Conservation (phyloP, 345 rosid species). For the Hypericum androsaemum region DNA sequence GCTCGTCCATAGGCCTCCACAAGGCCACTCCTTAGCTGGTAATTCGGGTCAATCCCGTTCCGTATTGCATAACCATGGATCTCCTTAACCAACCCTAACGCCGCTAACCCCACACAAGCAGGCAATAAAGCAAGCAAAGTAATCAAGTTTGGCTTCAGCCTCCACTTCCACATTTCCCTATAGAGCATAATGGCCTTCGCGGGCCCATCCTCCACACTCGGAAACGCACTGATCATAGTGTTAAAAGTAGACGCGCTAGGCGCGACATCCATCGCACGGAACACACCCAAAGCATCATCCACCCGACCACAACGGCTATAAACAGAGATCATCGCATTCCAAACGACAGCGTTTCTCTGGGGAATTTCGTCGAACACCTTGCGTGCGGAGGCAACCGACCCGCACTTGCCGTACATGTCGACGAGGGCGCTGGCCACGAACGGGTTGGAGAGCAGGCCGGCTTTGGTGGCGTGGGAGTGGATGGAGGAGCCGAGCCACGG, state of each 20-base stretch:
- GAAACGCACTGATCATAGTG: constrained; percentile 35
- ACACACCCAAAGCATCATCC: constrained; percentile 29
- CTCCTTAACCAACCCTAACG: constrained; percentile 36
- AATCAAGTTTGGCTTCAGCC: constrained; percentile 44
- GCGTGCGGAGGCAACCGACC: constrained; percentile 33
- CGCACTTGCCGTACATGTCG: constrained; percentile 45
- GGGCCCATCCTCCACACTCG: constrained; percentile 34
- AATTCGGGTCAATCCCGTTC: constrained; percentile 33
- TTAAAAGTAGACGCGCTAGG: constrained; percentile 47
- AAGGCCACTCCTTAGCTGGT: constrained; percentile 41
- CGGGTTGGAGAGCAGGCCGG: constrained; percentile 32
- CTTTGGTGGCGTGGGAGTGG: constrained; percentile 35
- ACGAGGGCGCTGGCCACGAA: constrained; percentile 43
- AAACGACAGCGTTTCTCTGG: constrained; percentile 38
- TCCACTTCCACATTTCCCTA: constrained; percentile 34
- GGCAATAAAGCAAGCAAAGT: constrained; percentile 50
- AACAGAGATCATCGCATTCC: constrained; percentile 49
- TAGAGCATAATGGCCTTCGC: constrained; percentile 37
- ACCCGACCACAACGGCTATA: constrained; percentile 29
- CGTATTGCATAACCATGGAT: constrained; percentile 46
- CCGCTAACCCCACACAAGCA: constrained; percentile 33
- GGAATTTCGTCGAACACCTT: constrained; percentile 55
- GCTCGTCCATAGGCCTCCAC: constrained; percentile 56
- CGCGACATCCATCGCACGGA: constrained; percentile 34
- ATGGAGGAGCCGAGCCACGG: constrained; percentile 33